A percentile compares a stretch with the other conserved stretches of the same genome.
phyloP scores from a whole-genome alignment of 768 basidiomycete genomes.

The Inosperma sp. region DNA sequence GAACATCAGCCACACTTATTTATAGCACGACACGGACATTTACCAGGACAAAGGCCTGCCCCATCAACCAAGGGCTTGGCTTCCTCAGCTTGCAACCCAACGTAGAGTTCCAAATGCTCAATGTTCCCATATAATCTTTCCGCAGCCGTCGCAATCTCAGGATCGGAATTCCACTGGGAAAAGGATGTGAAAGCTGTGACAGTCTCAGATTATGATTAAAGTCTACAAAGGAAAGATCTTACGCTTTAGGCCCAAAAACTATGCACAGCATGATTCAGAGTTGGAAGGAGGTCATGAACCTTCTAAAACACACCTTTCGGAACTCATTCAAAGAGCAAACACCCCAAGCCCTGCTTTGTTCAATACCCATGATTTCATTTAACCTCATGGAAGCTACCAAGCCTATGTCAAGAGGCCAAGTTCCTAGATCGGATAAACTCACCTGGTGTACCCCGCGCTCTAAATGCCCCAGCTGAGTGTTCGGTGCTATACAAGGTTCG shows the following conservation, averaged over 20 bases:
- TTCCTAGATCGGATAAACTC: slow-evolving; percentile 11
- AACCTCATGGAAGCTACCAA: slow-evolving; percentile 48
- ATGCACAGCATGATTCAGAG: background rate
- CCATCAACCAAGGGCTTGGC: slow-evolving; percentile 71
- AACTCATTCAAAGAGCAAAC: slow-evolving; percentile 84
- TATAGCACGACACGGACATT: slow-evolving; percentile 5
- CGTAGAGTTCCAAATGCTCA: slow-evolving; percentile 75
- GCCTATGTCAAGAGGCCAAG: background rate
- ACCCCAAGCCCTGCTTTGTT: slow-evolving; percentile 72
- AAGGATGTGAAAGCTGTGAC: slow-evolving; percentile 61
- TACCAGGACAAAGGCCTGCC: slow-evolving; percentile 81
- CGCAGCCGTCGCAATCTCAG: slow-evolving; percentile 62
- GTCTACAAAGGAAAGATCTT: slow-evolving; percentile 17
- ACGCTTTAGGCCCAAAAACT: slow-evolving; percentile 79
- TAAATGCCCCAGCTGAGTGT: slow-evolving; percentile 66
- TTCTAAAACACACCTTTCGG: slow-evolving; percentile 37
- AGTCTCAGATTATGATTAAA: background rate
- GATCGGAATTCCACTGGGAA: slow-evolving; percentile 76
- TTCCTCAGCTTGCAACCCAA: slow-evolving; percentile 75
- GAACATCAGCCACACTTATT: background rate
- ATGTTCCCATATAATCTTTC: slow-evolving; percentile 77
- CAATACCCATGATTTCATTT: slow-evolving; percentile 83
- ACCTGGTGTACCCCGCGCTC: slow-evolving; percentile 72
- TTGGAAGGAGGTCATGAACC: slow-evolving; percentile 24
- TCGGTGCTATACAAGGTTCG: slow-evolving; percentile 46